These are phyloP conservation scores for Hemileccinum impolitum DNA, from an alignment of 768 basidiomycete genomes.

Conservation along the genomic window DNA sequence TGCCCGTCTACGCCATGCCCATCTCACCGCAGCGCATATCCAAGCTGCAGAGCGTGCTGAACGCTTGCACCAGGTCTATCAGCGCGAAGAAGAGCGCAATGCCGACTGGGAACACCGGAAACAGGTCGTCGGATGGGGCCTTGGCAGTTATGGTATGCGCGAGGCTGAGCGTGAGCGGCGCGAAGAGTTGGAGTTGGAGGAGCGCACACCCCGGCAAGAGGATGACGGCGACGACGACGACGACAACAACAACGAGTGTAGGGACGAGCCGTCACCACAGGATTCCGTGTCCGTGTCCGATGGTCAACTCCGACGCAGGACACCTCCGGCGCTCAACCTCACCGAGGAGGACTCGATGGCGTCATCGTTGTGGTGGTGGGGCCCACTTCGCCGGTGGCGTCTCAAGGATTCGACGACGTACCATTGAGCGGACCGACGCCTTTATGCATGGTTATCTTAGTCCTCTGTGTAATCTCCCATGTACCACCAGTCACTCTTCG, in stretches of 20 bases:
- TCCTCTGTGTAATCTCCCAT: slow-evolving; percentile 2
- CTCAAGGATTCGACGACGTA: slow-evolving; percentile 76
- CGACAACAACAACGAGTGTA: slow-evolving; percentile 24
- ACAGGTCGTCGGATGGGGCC: slow-evolving; percentile 58
- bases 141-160: slow-evolving; percentile 63
- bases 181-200: slow-evolving; percentile 12
- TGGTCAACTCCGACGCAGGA: slow-evolving; percentile 10
- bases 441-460: background rate
- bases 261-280: slow-evolving; percentile 2
- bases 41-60: slow-evolving; percentile 69
- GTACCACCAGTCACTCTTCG: slow-evolving; percentile 1
- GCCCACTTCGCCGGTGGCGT: slow-evolving; percentile 70
- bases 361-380: slow-evolving; percentile 76
- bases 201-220: background rate
- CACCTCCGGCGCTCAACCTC: background rate
- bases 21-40: slow-evolving; percentile 63
- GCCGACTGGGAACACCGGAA: slow-evolving; percentile 25
- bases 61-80: slow-evolving; percentile 60
- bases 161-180: slow-evolving; percentile 31
- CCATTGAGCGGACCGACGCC: slow-evolving; percentile 17
- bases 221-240: slow-evolving; percentile 24
- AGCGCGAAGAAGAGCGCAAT: slow-evolving; percentile 30
- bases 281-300: background rate
- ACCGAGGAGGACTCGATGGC: slow-evolving; percentile 6
- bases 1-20: slow-evolving; percentile 61